These are phyloP conservation scores for Pseudogymnoascus destructans DNA, from an alignment of 2,329 filamentous ascomycete species.

Conservation along the genomic window DNA sequence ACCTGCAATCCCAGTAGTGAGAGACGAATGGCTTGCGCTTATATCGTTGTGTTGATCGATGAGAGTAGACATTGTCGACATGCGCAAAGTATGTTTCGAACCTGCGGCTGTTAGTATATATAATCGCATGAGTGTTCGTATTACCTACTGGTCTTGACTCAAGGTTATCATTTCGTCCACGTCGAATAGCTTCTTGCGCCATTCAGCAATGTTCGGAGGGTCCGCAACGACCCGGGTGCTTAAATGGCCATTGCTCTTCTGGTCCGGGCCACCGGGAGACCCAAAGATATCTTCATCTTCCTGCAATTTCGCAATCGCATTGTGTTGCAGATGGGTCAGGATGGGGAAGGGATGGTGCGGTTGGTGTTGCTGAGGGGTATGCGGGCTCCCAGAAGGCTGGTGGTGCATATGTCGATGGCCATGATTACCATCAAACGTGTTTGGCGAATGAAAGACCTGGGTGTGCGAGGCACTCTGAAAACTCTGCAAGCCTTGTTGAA, in stretches of 20 bases:
- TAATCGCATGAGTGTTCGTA: conserved; percentile 9
- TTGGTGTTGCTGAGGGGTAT: conserved; percentile 28
- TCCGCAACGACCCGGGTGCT: conserved; percentile 45
- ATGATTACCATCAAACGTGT: conserved; percentile 27
- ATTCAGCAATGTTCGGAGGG: conserved; percentile 53
- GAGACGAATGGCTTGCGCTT: conserved; percentile 74
- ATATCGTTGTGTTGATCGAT: conserved; percentile 67
- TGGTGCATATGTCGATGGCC: conserved; percentile 22
- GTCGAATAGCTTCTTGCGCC: conserved; percentile 61
- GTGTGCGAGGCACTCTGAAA: conserved; percentile 26
- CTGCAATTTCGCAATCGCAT: conserved; percentile 26
- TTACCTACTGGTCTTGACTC: conserved; percentile 56
- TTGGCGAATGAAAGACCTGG: conserved; percentile 25
- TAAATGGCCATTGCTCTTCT: conserved; percentile 38
- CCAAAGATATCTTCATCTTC: conserved; percentile 30
- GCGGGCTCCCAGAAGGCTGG: conserved; percentile 23
- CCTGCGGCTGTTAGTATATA: conserved; percentile 29
- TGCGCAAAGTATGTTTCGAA: conserved; percentile 74
- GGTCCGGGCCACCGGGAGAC: conserved; percentile 27
- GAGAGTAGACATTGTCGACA: conserved; percentile 74
- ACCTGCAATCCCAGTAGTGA: conserved; percentile 73
- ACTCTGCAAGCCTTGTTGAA: conserved; percentile 28
- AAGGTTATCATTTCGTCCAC: conserved; percentile 61
- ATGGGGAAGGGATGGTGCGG: conserved; percentile 34
- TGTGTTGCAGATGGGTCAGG: conserved; percentile 25